phyloP scores from a whole-genome alignment of 495 filamentous ascomycete species.

The Bacidia rubella region DNA sequence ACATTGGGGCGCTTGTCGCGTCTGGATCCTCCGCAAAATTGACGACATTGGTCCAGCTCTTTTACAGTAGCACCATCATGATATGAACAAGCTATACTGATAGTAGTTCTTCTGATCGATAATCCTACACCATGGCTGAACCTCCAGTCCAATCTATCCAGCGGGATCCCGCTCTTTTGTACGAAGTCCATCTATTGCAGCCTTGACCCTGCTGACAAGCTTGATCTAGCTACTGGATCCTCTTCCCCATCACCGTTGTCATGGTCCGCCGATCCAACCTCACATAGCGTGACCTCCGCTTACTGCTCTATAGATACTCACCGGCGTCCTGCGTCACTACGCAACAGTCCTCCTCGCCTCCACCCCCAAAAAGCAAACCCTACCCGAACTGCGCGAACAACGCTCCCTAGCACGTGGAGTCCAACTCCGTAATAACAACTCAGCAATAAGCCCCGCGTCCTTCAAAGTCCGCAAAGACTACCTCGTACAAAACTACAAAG shows the following conservation, averaged over 20 bases:
- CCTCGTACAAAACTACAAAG: slow-evolving; percentile 65
- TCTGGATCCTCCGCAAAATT: background rate
- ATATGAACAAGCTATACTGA: no score
- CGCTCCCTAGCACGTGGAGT: slow-evolving; percentile 75
- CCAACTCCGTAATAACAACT: slow-evolving; percentile 67
- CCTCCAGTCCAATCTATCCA: slow-evolving; percentile 90
- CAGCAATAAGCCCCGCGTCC: slow-evolving; percentile 56
- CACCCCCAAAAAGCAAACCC: slow-evolving; percentile 67
- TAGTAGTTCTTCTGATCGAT: no score
- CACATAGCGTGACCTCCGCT: background rate
- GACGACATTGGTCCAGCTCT: background rate
- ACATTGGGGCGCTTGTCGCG: background rate
- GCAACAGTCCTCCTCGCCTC: slow-evolving; percentile 79
- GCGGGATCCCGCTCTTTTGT: slow-evolving; percentile 98
- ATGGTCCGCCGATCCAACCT: slow-evolving; percentile 59
- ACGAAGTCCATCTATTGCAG: slow-evolving; percentile 18
- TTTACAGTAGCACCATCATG: no score
- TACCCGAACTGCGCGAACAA: slow-evolving; percentile 70
- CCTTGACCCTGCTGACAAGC: background rate
- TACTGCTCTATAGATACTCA: slow-evolving; percentile 56
- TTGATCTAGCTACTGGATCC: slow-evolving; percentile 84
- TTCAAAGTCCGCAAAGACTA: slow-evolving; percentile 71
- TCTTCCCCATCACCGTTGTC: slow-evolving; percentile 90
- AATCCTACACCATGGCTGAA: slow-evolving; percentile 70
- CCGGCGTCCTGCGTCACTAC: slow-evolving; percentile 92